Evolutionary conservation across 208 protist species (phyloP), one percentile per base, ranked within the genome.

Genomic region (Leishmania amazonensis): DNA sequence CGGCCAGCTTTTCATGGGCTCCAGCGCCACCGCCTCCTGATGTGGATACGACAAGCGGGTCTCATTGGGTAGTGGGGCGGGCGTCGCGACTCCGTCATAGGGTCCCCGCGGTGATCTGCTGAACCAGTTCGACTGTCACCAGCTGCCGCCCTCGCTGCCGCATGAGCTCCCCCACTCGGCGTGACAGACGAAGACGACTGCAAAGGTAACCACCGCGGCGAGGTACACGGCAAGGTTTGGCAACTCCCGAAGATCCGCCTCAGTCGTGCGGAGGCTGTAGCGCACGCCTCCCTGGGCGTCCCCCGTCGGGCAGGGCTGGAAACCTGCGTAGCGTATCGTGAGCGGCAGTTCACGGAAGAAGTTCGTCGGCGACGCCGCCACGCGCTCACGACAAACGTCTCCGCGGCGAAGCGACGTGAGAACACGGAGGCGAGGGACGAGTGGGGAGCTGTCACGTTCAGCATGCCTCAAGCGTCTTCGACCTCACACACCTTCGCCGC

Each of bases 241-340:
- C 54, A 79, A 49, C 24, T 71, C 75, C 24, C 84, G 78, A n/a
- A 83, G 67, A 65, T 78, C 75, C 8, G 81, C 85, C 81, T 9
- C 60, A 70, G 79, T 88, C 3, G 76, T 86, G 81, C 79, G 81
- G 64, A 86, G 84, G 75, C 78, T 58, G 62, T 74, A 76, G n/a
- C 57, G 17, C 38, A 15, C 21, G 45, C 68, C 21, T 15, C 31
- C 65, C 15, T 71, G 4, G 21, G 5, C 51, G 28, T 70, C n/a
- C 67, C 76, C 64, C 11, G 51, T 35, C 17, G 38, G 24, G 76
- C 78, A 81, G 35, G 31, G 79, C 21, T 73, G 67, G n/a, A 84
- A 81, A n/a, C 76, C 83, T 49, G 79, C 65, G 75, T 79, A 87
- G 42, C 81, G 74, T 17, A 70, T 74, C 28, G 57, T 83, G n/a